phyloP scores from a whole-genome alignment of 371 early-diverging fungal genomes.

The Lichtheimia ramosa region DNA sequence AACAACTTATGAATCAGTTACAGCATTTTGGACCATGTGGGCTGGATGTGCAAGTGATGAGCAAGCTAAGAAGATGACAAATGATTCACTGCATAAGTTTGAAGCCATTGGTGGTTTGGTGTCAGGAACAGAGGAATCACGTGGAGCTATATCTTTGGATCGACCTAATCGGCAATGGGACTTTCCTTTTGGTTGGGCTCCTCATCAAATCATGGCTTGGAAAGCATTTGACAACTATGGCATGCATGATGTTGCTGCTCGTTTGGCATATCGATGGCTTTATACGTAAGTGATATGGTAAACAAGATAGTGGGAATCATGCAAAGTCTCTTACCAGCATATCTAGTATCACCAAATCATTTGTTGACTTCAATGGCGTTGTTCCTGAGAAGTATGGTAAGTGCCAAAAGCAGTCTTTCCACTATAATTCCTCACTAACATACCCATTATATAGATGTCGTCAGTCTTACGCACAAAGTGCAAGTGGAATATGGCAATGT shows the following conservation, averaged over 20 bases:
- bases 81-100: conserved; percentile 54
- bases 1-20: conserved; percentile 65
- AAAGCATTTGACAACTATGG: conserved; percentile 81
- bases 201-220: conserved; percentile 96
- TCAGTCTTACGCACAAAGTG: conserved; percentile 85
- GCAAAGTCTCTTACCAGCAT: no score
- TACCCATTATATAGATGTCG: conserved; percentile 64
- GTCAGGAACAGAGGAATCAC: conserved; percentile 79
- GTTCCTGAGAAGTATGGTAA: conserved; percentile 91
- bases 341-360: conserved; percentile 79
- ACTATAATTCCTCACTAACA: background rate
- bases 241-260: conserved; percentile 64
- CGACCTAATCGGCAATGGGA: conserved; percentile 96
- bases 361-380: conserved; percentile 96
- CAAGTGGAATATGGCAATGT: conserved; percentile 96
- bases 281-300: conserved; percentile 59
- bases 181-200: conserved; percentile 92
- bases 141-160: conserved; percentile 69
- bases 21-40: conserved; percentile 73
- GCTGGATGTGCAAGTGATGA: conserved; percentile 58
- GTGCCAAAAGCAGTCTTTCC: background rate
- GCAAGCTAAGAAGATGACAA: conserved; percentile 57
- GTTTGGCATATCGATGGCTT: conserved; percentile 91
- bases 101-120: conserved; percentile 85
- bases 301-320: background rate